Conservation (phyloP, 2,329 filamentous ascomycete species). For the Paracorniculantispora psalliotae region DNA sequence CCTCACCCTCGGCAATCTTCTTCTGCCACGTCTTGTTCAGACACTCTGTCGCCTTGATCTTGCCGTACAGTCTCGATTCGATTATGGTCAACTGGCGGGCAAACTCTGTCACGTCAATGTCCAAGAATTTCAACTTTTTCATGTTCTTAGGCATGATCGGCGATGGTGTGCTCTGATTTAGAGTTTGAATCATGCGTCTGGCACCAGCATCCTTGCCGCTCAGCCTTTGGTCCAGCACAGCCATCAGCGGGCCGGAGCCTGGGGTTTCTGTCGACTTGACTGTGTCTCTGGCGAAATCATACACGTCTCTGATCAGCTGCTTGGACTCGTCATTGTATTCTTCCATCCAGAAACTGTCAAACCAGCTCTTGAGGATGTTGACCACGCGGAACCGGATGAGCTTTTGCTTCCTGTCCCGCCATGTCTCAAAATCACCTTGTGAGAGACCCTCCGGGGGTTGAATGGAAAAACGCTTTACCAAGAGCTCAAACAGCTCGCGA, state of each 20-base stretch:
- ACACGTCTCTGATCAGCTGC: conserved; percentile 81
- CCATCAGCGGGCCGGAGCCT: conserved; percentile 77
- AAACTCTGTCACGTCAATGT: conserved; percentile 94
- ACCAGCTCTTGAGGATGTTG: conserved; percentile 97
- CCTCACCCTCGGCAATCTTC: conserved; percentile 75
- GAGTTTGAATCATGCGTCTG: conserved; percentile 80
- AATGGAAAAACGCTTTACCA: conserved; percentile 87
- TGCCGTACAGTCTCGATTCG: conserved; percentile 88
- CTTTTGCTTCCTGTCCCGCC: conserved; percentile 93
- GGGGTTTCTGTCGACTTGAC: conserved; percentile 92
- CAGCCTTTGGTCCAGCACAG: conserved; percentile 81
- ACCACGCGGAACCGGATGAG: conserved; percentile 93
- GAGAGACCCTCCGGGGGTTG: conserved; percentile 82
- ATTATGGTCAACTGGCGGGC: conserved; percentile 97
- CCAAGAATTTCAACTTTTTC: conserved; percentile 98
- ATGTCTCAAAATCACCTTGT: conserved; percentile 72
- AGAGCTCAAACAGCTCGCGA: conserved; percentile 82
- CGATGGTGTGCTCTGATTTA: conserved; percentile 74
- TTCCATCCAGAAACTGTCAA: conserved; percentile 99
- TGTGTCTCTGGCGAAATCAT: conserved; percentile 84
- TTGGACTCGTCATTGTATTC: conserved; percentile 78
- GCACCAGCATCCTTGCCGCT: conserved; percentile 82
- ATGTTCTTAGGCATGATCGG: conserved; percentile 98
- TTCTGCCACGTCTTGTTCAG: conserved; percentile 99
- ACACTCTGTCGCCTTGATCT: conserved; percentile 93